A percentile compares a stretch with the other conserved stretches of the same genome.
Conservation (phyloP, 176 grass and related monocot species). For the Juncus inflexus region DNA sequence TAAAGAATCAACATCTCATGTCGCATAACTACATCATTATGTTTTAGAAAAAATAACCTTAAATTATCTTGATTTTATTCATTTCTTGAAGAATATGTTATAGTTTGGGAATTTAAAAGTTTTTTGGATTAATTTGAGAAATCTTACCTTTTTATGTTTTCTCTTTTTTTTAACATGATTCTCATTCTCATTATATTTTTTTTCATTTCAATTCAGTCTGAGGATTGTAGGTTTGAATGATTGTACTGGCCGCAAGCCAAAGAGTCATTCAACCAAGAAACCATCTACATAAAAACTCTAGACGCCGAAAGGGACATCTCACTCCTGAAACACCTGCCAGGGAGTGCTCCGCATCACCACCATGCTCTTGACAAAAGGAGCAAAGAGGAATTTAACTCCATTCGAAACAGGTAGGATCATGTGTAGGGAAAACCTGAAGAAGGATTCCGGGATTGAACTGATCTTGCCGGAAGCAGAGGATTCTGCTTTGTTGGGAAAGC, state of each 20-base stretch:
- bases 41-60: no score
- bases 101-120: no score
- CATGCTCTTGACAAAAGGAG: slow-evolving; percentile 78
- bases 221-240: slow-evolving; percentile 72
- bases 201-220: slow-evolving; percentile 40
- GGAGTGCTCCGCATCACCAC: slow-evolving; percentile 49
- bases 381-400: slow-evolving; percentile 48
- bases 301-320: slow-evolving; percentile 65
- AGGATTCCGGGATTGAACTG: slow-evolving; percentile 54
- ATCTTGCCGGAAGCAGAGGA: slow-evolving; percentile 71
- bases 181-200: background rate
- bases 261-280: slow-evolving; percentile 42
- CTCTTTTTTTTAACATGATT: background rate
- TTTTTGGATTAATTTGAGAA: no score
- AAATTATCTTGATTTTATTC: no score
- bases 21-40: no score
- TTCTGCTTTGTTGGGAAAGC: slow-evolving; percentile 48
- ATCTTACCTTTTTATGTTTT: no score
- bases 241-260: slow-evolving; percentile 65
- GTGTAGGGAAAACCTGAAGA: slow-evolving; percentile 74
- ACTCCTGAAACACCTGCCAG: slow-evolving; percentile 55
- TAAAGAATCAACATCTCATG: no score
- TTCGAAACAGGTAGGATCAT: slow-evolving; percentile 70
- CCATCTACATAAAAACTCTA: slow-evolving; percentile 54
- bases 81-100: no score